Percentiles rank a stretch among this genome's conserved stretches.
Evolutionary conservation across 2,329 filamentous ascomycete species (phyloP).

Genomic region (Monilinia aucupariae): DNA sequence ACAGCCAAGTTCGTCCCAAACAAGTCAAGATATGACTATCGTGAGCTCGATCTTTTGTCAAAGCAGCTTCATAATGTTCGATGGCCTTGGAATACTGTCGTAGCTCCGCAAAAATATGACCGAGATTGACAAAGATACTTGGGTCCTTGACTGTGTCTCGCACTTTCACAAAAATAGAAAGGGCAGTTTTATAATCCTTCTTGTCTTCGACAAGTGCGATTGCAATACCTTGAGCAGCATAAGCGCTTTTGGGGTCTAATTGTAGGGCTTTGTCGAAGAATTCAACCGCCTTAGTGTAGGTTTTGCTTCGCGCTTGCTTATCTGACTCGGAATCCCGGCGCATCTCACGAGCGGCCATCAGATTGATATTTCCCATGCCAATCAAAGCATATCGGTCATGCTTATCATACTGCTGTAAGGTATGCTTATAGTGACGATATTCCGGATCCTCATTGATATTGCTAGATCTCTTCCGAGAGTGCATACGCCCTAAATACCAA

Average conservation of each 20-base stretch:
- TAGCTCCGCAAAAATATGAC: slow-evolving; percentile 86
- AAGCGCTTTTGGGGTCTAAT: slow-evolving; percentile 90
- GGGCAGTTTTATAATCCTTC: slow-evolving; percentile 76
- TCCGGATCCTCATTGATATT: slow-evolving; percentile 87
- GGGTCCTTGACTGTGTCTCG: slow-evolving; percentile 85
- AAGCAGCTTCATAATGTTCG: slow-evolving; percentile 82
- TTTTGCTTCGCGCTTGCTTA: slow-evolving; percentile 81
- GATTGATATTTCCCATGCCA: slow-evolving; percentile 87
- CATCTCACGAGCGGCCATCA: slow-evolving; percentile 89
- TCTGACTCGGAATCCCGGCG: slow-evolving; percentile 82
- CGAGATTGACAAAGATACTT: slow-evolving; percentile 86
- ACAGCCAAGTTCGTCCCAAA: slow-evolving; percentile 63
- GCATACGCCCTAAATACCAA: slow-evolving; percentile 82
- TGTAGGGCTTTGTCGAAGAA: slow-evolving; percentile 98
- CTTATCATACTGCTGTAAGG: slow-evolving; percentile 88
- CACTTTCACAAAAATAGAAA: slow-evolving; percentile 85
- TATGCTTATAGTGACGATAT: slow-evolving; percentile 93
- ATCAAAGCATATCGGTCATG: slow-evolving; percentile 96
- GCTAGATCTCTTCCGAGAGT: slow-evolving; percentile 71
- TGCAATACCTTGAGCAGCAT: slow-evolving; percentile 90
- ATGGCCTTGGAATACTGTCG: slow-evolving; percentile 88
- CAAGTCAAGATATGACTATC: slow-evolving; percentile 66
- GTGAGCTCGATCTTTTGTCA: slow-evolving; percentile 56
- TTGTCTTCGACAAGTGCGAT: slow-evolving; percentile 93
- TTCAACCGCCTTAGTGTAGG: slow-evolving; percentile 87